Percentiles rank a stretch among this genome's conserved stretches.
phyloP scores from a whole-genome alignment of 1,284 basidiomycete species.

The Heterobasidion irregulare region DNA sequence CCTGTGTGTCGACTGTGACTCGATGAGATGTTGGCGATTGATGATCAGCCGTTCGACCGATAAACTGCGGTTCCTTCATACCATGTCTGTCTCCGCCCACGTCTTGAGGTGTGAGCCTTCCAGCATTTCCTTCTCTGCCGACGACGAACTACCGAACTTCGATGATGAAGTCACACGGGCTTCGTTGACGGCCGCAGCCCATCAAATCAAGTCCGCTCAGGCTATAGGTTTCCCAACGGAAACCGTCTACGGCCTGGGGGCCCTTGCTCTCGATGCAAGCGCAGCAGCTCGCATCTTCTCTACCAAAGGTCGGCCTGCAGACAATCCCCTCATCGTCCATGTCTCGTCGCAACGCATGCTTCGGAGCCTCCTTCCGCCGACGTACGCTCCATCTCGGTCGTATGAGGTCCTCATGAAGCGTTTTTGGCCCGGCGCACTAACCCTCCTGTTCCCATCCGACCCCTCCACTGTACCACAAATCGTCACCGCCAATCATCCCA shows the following conservation, averaged over 20 bases:
- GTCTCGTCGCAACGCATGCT: constrained; percentile 87
- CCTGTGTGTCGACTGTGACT: neutral
- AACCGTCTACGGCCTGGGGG: constrained; percentile 96
- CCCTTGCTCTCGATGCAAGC: constrained; percentile 61
- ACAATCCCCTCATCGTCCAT: constrained; percentile 98
- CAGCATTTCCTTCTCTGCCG: constrained; percentile 26
- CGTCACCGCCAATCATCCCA: constrained; percentile 73
- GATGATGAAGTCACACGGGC: constrained; percentile 34
- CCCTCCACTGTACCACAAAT: constrained; percentile 47
- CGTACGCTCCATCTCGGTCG: constrained; percentile 48
- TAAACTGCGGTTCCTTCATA: neutral
- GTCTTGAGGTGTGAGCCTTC: constrained; percentile 38
- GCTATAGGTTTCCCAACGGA: constrained; percentile 93
- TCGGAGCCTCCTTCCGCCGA: constrained; percentile 55
- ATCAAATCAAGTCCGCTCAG: constrained; percentile 35
- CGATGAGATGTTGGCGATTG: neutral
- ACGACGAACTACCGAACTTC: constrained; percentile 31
- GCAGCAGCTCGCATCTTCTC: constrained; percentile 78
- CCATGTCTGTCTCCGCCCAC: neutral
- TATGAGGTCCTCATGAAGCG: constrained; percentile 70
- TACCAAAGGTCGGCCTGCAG: constrained; percentile 88
- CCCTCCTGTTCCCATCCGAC: constrained; percentile 82
- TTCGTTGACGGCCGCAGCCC: constrained; percentile 39
- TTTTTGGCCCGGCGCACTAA: constrained; percentile 96
- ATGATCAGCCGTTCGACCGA: neutral